These are phyloP conservation scores for Cercospora sp. DNA, from an alignment of 2,329 filamentous ascomycete genomes.

Conservation along the genomic window DNA sequence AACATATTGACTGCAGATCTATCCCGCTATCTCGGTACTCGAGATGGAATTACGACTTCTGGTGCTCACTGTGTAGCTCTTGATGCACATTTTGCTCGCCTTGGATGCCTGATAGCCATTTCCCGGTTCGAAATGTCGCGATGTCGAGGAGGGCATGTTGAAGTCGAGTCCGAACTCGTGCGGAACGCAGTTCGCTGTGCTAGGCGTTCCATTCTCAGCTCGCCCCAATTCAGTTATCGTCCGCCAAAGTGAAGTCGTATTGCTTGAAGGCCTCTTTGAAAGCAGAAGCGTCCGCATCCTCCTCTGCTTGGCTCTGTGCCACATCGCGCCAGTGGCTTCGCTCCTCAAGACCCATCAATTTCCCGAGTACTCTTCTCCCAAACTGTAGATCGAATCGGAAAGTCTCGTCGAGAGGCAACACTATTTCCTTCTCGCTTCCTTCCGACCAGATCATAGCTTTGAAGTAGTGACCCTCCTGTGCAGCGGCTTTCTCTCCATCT, in stretches of 20 bases:
- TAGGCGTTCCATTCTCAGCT: background rate
- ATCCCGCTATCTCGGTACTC: background rate
- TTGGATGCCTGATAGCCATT: background rate
- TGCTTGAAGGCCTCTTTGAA: slow-evolving; percentile 81
- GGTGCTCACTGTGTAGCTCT: background rate
- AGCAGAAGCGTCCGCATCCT: slow-evolving; percentile 71
- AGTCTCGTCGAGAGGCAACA: slow-evolving; percentile 72
- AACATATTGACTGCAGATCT: background rate
- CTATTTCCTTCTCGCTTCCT: slow-evolving; percentile 60
- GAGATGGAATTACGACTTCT: no score
- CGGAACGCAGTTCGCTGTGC: background rate
- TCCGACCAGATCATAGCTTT: slow-evolving; percentile 42
- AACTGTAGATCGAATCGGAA: slow-evolving; percentile 89
- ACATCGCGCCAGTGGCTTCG: slow-evolving; percentile 85
- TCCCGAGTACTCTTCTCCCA: slow-evolving; percentile 81
- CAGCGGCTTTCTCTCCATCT: slow-evolving; percentile 26
- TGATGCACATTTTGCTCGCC: background rate
- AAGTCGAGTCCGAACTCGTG: background rate
- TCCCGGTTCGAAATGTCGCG: background rate
- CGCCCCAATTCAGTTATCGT: background rate
- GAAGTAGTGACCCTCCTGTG: slow-evolving; percentile 38
- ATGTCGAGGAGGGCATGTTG: background rate
- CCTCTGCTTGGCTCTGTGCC: slow-evolving; percentile 72
- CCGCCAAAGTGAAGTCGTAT: slow-evolving; percentile 59
- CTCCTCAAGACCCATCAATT: slow-evolving; percentile 76